These are phyloP conservation scores for Sporothrix mexicana DNA, from an alignment of 2,329 filamentous ascomycete genomes.

Conservation along the genomic window DNA sequence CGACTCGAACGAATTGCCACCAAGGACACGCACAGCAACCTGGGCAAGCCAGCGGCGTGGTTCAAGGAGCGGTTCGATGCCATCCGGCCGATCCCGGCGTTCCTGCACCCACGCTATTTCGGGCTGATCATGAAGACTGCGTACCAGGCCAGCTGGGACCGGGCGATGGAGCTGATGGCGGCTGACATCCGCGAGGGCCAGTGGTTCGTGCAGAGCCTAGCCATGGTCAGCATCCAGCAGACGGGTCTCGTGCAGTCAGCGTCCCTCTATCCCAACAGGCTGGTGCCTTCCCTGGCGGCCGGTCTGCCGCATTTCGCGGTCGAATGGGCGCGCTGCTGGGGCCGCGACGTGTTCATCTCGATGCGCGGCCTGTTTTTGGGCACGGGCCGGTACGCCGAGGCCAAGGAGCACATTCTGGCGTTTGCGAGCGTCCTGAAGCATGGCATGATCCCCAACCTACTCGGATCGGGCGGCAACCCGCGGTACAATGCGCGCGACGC, in stretches of 20 bases:
- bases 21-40: slow-evolving; percentile 63
- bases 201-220: slow-evolving; percentile 84
- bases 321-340: slow-evolving; percentile 96
- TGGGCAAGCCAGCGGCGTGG: slow-evolving; percentile 76
- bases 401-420: slow-evolving; percentile 90
- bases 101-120: slow-evolving; percentile 91
- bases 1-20: slow-evolving; percentile 76
- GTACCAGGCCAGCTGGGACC: slow-evolving; percentile 81
- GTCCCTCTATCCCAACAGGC: slow-evolving; percentile 84
- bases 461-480: slow-evolving; percentile 83
- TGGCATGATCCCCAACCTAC: slow-evolving; percentile 94
- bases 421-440: slow-evolving; percentile 98
- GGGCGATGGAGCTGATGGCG: slow-evolving; percentile 78
- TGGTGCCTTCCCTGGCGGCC: slow-evolving; percentile 85
- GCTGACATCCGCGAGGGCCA: slow-evolving; percentile 79
- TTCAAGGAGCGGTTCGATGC: slow-evolving; percentile 83
- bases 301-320: slow-evolving; percentile 93
- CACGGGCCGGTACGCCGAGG: slow-evolving; percentile 85
- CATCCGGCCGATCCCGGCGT: slow-evolving; percentile 82
- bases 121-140: slow-evolving; percentile 85
- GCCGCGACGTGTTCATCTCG: slow-evolving; percentile 95
- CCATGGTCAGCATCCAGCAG: slow-evolving; percentile 90
- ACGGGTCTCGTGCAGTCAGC: slow-evolving; percentile 88
- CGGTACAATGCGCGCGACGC: slow-evolving; percentile 97
- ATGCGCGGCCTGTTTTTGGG: slow-evolving; percentile 89